Conservation (phyloP, 2,329 filamentous ascomycete species). For the Aspergillus terreus region DNA sequence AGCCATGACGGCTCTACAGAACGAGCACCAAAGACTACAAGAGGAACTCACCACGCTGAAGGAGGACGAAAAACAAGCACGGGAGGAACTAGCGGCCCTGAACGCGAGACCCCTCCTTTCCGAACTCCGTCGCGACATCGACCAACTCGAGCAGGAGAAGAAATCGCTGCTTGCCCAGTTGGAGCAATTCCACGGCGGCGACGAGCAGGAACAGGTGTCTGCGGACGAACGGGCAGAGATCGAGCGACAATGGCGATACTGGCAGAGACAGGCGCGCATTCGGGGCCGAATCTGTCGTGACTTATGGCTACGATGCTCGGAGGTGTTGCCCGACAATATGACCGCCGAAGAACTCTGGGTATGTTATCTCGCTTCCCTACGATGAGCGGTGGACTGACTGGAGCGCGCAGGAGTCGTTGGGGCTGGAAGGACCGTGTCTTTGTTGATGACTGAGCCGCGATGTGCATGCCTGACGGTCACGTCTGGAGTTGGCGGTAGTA, state of each 20-base stretch:
- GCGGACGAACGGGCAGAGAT: constrained; percentile 46
- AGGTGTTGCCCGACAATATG: constrained; percentile 46
- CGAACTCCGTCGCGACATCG: constrained; percentile 46
- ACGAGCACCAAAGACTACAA: constrained; percentile 46
- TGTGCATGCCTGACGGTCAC: background rate
- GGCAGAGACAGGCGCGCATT: constrained; percentile 36
- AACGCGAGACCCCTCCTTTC: constrained; percentile 48
- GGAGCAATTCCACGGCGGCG: constrained; percentile 37
- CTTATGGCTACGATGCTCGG: constrained; percentile 50
- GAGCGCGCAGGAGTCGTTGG: constrained; percentile 30
- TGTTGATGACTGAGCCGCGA: constrained; percentile 11
- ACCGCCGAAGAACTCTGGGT: constrained; percentile 50
- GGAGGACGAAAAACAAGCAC: constrained; percentile 48
- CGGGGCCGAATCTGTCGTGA: constrained; percentile 50
- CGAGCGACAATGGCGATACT: constrained; percentile 45
- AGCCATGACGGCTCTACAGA: constrained; percentile 48
- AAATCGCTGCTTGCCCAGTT: constrained; percentile 40
- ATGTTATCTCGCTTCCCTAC: constrained; percentile 5
- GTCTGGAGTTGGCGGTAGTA: background rate
- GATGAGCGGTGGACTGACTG: background rate
- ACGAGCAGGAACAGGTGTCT: constrained; percentile 38
- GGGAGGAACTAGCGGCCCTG: constrained; percentile 44
- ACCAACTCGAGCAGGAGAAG: constrained; percentile 44
- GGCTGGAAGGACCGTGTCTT: constrained; percentile 31
- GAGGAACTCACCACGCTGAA: constrained; percentile 44